A percentile compares a stretch with the other conserved stretches of the same genome.
Evolutionary conservation across 2,329 filamentous ascomycete species (phyloP).

Genomic region (Epichloe brachyelytri): DNA sequence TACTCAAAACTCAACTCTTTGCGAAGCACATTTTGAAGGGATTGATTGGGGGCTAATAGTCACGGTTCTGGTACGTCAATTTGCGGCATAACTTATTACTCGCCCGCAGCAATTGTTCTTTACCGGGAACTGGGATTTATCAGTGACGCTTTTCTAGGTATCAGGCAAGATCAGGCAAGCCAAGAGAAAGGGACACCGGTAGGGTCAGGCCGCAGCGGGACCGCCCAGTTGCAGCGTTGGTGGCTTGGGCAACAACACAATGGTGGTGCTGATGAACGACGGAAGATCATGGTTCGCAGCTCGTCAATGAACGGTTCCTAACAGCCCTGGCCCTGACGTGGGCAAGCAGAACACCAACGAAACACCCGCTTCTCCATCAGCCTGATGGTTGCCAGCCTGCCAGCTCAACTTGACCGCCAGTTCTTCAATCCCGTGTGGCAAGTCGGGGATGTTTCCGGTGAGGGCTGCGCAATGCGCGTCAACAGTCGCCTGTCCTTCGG

Average conservation of each 20-base stretch:
- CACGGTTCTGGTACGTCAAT: too few species aligned
- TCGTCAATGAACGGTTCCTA: slow-evolving; percentile 6
- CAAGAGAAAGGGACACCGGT: too few species aligned
- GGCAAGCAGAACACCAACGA: slow-evolving; percentile 5
- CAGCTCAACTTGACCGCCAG: slow-evolving; percentile 8
- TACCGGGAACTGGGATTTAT: too few species aligned
- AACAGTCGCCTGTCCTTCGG: slow-evolving; percentile 3
- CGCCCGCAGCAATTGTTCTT: not conserved
- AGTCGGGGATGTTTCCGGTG: slow-evolving; percentile 6
- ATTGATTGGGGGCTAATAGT: not conserved
- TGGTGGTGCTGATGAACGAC: slow-evolving; percentile 7
- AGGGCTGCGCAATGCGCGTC: slow-evolving; percentile 4
- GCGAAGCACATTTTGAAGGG: not conserved
- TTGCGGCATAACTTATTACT: too few species aligned
- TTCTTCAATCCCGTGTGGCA: slow-evolving; percentile 3
- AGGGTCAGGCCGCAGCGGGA: not conserved
- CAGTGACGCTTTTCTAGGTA: too few species aligned
- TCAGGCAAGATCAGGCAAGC: too few species aligned
- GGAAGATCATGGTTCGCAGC: slow-evolving; percentile 10
- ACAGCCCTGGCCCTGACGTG: slow-evolving; percentile 3
- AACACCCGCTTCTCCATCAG: not conserved
- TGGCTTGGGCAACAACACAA: slow-evolving; percentile 7
- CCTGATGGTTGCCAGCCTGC: not conserved
- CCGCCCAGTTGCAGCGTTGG: not conserved
- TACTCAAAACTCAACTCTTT: too few species aligned